Conservation (phyloP, 495 filamentous ascomycete species). For the Penicillium tannophilum region DNA sequence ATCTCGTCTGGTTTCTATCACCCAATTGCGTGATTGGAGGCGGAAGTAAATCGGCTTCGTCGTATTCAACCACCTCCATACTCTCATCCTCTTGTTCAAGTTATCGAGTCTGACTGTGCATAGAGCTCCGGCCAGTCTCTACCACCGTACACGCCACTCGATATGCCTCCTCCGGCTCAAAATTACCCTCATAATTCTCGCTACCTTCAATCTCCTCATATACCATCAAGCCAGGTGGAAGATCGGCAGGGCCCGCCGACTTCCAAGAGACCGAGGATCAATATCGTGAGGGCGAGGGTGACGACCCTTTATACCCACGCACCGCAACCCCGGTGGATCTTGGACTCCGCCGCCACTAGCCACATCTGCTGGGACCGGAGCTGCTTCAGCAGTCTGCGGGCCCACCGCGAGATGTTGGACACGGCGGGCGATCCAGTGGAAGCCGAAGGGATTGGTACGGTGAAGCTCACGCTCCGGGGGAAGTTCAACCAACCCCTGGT, state of each 20-base stretch:
- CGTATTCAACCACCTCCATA: no score
- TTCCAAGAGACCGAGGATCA: conserved; percentile 12
- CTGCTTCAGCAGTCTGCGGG: conserved; percentile 19
- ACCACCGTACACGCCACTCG: no score
- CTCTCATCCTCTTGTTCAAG: no score
- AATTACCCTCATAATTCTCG: no score
- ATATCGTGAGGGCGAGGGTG: conserved; percentile 16
- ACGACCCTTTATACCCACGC: conserved; percentile 21
- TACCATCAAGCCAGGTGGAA: conserved; percentile 13
- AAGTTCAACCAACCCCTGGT: conserved; percentile 15
- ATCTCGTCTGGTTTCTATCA: no score
- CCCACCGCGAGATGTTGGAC: conserved; percentile 17
- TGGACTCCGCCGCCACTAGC: conserved; percentile 22
- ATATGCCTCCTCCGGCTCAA: no score
- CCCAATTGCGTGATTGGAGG: no score
- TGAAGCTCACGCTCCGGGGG: conserved; percentile 17
- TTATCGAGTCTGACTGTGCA: no score
- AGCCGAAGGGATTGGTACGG: conserved; percentile 22
- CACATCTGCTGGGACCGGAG: conserved; percentile 20
- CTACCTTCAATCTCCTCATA: background rate
- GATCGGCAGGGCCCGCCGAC: conserved; percentile 7
- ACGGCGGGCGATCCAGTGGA: conserved; percentile 17
- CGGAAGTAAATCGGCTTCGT: no score
- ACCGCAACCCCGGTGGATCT: conserved; percentile 19
- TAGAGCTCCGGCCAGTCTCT: no score